These are phyloP conservation scores for Geranium brycei DNA, from an alignment of 345 rosid genomes.

Conservation along the genomic window DNA sequence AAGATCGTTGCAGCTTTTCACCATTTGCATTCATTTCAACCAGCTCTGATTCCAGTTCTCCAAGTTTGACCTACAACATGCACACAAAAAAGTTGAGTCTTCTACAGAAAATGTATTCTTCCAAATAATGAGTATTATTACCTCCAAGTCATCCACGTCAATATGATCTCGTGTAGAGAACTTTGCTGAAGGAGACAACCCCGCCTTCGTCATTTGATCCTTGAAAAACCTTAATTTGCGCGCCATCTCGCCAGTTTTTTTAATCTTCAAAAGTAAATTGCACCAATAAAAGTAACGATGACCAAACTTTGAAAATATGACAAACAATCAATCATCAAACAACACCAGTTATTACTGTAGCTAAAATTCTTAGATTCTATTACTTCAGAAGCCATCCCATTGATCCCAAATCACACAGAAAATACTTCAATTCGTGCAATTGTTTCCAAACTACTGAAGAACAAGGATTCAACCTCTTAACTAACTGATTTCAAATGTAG, in stretches of 20 bases:
- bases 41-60: conserved; percentile 86
- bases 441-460: not conserved
- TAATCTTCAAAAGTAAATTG: conserved; percentile 35
- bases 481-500: not conserved
- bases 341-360: not conserved
- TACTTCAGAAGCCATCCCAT: not conserved
- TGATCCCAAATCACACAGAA: not conserved
- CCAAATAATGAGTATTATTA: conserved; percentile 12
- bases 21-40: conserved; percentile 83
- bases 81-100: not conserved
- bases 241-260: conserved; percentile 89
- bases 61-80: conserved; percentile 56
- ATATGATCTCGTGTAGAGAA: conserved; percentile 24
- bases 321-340: not conserved
- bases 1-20: conserved; percentile 63
- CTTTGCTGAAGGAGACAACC: conserved; percentile 35
- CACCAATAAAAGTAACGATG: conserved; percentile 2
- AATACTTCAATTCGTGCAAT: not conserved
- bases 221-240: conserved; percentile 73
- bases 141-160: conserved; percentile 73
- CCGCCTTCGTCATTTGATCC: conserved; percentile 83
- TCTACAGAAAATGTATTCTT: conserved; percentile 3
- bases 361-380: not conserved
- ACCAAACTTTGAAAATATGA: not conserved
- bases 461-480: not conserved